Percentiles rank a stretch among this genome's conserved stretches.
Evolutionary conservation across 1,139 yeast species (phyloP).

Genomic region (Pneumocystis jirovecii): DNA sequence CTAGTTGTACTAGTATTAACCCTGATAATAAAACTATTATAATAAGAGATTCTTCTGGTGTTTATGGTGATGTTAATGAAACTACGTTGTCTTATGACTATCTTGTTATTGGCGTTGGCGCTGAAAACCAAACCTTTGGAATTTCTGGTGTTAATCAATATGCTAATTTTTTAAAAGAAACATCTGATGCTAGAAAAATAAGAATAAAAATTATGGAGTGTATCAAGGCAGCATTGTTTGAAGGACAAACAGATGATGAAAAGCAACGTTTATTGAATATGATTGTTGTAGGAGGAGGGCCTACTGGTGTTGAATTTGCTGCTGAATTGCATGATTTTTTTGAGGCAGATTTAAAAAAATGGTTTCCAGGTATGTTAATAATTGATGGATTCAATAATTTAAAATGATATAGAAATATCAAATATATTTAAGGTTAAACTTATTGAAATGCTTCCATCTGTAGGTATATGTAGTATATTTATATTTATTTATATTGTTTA

Average conservation of each 20-base stretch:
- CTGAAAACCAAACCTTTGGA: constrained; percentile 50
- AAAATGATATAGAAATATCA: constrained; percentile 36
- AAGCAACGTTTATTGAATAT: constrained; percentile 43
- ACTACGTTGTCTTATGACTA: constrained; percentile 46
- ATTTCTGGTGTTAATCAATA: constrained; percentile 42
- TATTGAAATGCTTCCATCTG: constrained; percentile 84
- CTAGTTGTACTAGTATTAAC: constrained; percentile 76
- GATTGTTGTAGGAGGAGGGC: constrained; percentile 59
- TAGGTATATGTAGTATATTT: neutral
- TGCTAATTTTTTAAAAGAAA: constrained; percentile 45
- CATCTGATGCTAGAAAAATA: constrained; percentile 46
- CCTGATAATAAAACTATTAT: constrained; percentile 47
- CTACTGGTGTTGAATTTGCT: constrained; percentile 57
- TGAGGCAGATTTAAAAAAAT: constrained; percentile 73
- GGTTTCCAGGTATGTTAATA: constrained; percentile 44
- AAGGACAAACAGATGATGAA: constrained; percentile 45
- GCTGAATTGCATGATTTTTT: constrained; percentile 85
- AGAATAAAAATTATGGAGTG: constrained; percentile 39
- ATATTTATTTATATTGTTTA: neutral
- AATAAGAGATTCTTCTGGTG: constrained; percentile 42
- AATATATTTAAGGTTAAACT: constrained; percentile 68
- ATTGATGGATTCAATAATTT: neutral
- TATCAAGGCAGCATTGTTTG: constrained; percentile 45
- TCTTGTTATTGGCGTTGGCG: constrained; percentile 49
- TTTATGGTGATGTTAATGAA: constrained; percentile 42